Conservation (phyloP, 2,329 filamentous ascomycete species). For the Paecilomyces formosus region DNA sequence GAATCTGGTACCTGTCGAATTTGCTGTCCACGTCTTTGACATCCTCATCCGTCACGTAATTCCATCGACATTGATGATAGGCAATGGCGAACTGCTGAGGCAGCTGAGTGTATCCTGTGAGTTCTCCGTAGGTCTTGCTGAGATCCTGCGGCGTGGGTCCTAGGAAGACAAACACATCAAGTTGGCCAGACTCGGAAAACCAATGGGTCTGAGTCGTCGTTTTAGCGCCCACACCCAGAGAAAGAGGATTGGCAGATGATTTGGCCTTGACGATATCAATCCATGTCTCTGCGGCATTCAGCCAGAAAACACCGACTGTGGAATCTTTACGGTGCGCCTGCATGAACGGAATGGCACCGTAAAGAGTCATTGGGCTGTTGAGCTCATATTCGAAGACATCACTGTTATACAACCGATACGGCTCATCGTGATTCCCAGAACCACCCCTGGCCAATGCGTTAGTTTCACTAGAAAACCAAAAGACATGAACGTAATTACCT, state of each 20-base stretch:
- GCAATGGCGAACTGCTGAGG: slow-evolving; percentile 87
- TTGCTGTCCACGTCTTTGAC: slow-evolving; percentile 94
- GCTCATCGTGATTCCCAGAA: slow-evolving; percentile 75
- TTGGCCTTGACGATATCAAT: slow-evolving; percentile 84
- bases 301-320: slow-evolving; percentile 93
- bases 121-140: slow-evolving; percentile 72
- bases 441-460: slow-evolving; percentile 51
- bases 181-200: slow-evolving; percentile 84
- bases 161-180: slow-evolving; percentile 92
- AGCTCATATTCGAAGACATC: slow-evolving; percentile 98
- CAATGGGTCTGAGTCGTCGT: slow-evolving; percentile 86
- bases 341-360: slow-evolving; percentile 96
- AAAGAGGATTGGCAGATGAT: slow-evolving; percentile 65
- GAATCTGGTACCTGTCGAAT: slow-evolving; percentile 91
- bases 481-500: slow-evolving; percentile 39
- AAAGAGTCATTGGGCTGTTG: slow-evolving; percentile 96
- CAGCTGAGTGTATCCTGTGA: slow-evolving; percentile 85
- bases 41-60: slow-evolving; percentile 95
- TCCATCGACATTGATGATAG: slow-evolving; percentile 98
- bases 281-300: slow-evolving; percentile 97
- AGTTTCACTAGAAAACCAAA: slow-evolving; percentile 6
- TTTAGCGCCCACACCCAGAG: slow-evolving; percentile 61
- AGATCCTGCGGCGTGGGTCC: slow-evolving; percentile 80
- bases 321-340: slow-evolving; percentile 92
- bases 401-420: slow-evolving; percentile 90